phyloP scores from a whole-genome alignment of 495 filamentous ascomycete species.

The Collariella sp. region DNA sequence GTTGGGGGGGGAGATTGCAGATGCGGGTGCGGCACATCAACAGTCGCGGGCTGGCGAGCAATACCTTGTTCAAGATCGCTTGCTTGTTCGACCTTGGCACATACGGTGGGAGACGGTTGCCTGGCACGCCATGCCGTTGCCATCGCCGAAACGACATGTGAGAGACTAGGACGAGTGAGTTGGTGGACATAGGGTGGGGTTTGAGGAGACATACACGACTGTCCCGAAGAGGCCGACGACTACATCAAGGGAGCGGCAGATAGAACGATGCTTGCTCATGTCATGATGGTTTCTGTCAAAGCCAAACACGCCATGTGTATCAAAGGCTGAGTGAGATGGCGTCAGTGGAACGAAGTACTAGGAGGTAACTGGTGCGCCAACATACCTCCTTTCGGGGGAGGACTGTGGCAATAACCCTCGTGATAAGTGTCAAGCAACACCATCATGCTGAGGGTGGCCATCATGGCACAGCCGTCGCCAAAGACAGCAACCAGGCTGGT shows the following conservation, averaged over 20 bases:
- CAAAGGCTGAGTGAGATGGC: not conserved
- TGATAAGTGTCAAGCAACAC: slow-evolving; percentile 4
- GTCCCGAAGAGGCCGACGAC: not conserved
- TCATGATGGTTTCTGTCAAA: not conserved
- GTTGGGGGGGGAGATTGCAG: not conserved
- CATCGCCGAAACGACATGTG: not conserved
- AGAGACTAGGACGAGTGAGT: not conserved
- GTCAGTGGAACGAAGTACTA: not conserved
- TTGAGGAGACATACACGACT: not conserved
- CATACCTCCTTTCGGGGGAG: not conserved
- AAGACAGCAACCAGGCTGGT: slow-evolving; percentile 6
- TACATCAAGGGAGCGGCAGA: slow-evolving; percentile 3
- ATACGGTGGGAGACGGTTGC: not conserved
- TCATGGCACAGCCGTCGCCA: slow-evolving; percentile 14
- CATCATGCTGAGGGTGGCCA: slow-evolving; percentile 13
- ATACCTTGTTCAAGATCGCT: slow-evolving; percentile 6
- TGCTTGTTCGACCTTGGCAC: not conserved
- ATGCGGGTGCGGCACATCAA: not conserved
- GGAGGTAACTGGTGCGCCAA: not conserved
- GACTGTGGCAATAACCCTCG: slow-evolving; percentile 7
- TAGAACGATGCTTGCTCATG: not conserved
- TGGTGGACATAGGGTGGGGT: not conserved
- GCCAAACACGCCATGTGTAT: not conserved
- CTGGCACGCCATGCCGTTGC: slow-evolving; percentile 2
- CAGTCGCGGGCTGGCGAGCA: not conserved